A percentile compares a stretch with the other conserved stretches of the same genome.
These are phyloP conservation scores for Trichophyton mentagrophytes DNA, from an alignment of 2,329 filamentous ascomycete genomes.

Conservation along the genomic window DNA sequence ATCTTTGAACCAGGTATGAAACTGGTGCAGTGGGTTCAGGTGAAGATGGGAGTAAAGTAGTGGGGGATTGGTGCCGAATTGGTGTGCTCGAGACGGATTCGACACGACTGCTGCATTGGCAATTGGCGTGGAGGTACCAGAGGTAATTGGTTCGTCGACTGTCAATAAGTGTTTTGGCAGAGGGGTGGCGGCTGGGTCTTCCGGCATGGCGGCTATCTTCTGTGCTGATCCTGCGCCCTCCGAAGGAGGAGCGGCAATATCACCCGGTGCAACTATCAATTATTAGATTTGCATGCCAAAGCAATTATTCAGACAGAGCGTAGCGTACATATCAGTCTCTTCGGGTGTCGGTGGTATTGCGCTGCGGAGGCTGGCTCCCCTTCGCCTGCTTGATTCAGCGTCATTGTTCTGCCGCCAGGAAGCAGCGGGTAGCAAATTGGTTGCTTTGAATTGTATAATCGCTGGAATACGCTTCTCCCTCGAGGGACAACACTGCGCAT, in stretches of 20 bases:
- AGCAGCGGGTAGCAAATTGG: neutral
- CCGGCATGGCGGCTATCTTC: constrained; percentile 8
- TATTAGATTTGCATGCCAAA: constrained; percentile 25
- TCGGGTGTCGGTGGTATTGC: constrained; percentile 19
- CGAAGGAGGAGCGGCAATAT: constrained; percentile 20
- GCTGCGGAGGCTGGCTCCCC: neutral
- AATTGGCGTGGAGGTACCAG: constrained; percentile 25
- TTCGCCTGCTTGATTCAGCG: neutral
- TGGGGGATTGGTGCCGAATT: constrained; percentile 32
- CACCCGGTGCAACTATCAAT: constrained; percentile 30
- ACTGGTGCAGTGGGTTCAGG: constrained; percentile 60
- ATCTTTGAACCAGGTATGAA: constrained; percentile 75
- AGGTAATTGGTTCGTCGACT: constrained; percentile 14
- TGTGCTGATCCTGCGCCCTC: constrained; percentile 8
- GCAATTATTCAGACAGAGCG: constrained; percentile 23
- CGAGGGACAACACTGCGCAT: neutral
- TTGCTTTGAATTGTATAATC: neutral
- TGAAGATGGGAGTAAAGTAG: constrained; percentile 31
- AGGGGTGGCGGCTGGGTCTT: constrained; percentile 5
- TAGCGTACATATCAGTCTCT: constrained; percentile 30
- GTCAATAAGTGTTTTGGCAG: neutral
- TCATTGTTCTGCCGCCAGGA: constrained; percentile 1
- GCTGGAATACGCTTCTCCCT: neutral
- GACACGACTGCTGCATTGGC: constrained; percentile 26
- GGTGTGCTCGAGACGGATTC: constrained; percentile 30